phyloP scores from a whole-genome alignment of 2,329 filamentous ascomycete species.

The Tolypocladium inflatum region DNA sequence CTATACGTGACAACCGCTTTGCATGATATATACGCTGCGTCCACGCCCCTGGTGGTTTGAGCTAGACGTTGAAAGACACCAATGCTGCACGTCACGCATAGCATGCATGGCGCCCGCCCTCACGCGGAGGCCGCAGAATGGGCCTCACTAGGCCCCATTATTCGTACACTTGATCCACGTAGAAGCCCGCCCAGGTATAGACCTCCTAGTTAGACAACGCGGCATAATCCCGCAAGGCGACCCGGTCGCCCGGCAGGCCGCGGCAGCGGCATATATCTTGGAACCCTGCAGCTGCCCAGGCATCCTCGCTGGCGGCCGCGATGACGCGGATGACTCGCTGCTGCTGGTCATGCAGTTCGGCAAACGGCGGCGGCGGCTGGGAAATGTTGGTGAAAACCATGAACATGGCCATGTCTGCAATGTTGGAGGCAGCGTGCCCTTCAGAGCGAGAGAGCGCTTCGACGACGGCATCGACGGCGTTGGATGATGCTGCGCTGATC shows the following conservation, averaged over 20 bases:
- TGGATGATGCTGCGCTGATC: not conserved
- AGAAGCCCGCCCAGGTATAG: no score
- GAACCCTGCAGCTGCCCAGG: not conserved
- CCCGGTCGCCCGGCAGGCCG: not conserved
- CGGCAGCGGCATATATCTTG: not conserved
- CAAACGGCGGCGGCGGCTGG: not conserved
- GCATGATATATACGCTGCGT: no score
- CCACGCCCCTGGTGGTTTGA: no score
- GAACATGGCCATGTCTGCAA: not conserved
- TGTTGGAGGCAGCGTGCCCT: not conserved
- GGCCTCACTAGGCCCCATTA: no score
- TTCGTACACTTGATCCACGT: no score
- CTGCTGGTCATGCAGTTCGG: not conserved
- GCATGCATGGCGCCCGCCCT: no score
- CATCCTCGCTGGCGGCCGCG: not conserved
- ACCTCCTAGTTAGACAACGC: no score
- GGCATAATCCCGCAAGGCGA: not conserved
- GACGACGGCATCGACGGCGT: not conserved
- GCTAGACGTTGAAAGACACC: no score
- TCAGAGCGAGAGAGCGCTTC: not conserved
- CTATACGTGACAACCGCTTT: no score
- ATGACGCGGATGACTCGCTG: not conserved
- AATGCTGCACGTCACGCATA: no score
- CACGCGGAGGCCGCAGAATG: no score
- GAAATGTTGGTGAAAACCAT: not conserved